phyloP scores from a whole-genome alignment of 495 filamentous ascomycete species.

The Penicillium coffeae region DNA sequence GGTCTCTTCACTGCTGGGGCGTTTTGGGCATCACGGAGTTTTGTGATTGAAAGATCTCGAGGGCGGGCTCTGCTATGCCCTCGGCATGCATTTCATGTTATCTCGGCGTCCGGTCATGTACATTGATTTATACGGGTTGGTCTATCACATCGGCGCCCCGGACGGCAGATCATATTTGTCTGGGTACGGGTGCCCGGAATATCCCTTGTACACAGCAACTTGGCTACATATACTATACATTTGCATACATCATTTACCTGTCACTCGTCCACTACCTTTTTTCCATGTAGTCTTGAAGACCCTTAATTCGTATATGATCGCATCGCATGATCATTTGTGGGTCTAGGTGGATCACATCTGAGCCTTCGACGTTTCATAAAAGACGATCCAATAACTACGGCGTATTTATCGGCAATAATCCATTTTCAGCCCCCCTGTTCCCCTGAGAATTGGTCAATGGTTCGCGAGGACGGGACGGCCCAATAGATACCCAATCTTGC shows the following conservation, averaged over 20 bases:
- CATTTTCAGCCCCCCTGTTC: too few species aligned
- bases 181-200: background rate
- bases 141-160: constrained; percentile 8
- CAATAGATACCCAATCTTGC: background rate
- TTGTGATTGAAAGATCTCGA: constrained; percentile 3
- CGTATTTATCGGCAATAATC: too few species aligned
- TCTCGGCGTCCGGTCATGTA: constrained; percentile 19
- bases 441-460: background rate
- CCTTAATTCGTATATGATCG: background rate
- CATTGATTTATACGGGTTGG: constrained; percentile 14
- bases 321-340: background rate
- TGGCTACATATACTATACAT: constrained; percentile 12
- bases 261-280: too few species aligned
- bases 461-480: background rate
- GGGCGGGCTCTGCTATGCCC: constrained; percentile 1
- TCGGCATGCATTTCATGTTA: constrained; percentile 10
- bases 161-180: constrained; percentile 1
- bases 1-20: background rate
- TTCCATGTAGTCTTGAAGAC: too few species aligned
- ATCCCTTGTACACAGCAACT: constrained; percentile 11
- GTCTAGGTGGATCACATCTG: background rate
- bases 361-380: background rate
- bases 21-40: constrained; percentile 6
- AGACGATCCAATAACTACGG: background rate
- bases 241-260: constrained; percentile 1